Conservation (phyloP, 768 basidiomycete species). For the Lentinus tigrinus region DNA sequence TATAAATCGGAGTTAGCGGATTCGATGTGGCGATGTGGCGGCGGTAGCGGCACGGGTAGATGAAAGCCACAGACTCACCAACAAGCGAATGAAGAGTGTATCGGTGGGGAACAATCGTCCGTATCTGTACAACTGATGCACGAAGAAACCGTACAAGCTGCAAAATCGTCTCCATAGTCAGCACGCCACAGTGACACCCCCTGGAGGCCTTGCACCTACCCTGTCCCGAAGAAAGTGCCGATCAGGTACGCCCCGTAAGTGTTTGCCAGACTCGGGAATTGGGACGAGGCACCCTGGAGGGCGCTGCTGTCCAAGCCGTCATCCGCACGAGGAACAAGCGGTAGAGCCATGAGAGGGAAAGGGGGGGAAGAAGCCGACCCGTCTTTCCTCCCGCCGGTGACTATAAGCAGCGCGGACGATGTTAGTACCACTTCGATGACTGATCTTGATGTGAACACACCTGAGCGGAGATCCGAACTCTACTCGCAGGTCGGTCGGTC, state of each 20-base stretch:
- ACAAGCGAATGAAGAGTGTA: not conserved
- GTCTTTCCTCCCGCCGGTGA: too few species aligned
- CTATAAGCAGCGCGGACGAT: too few species aligned
- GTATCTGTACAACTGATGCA: constrained; percentile 3
- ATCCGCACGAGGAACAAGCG: not conserved
- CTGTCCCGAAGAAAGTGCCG: not conserved
- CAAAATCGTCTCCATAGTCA: not conserved
- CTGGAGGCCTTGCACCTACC: not conserved
- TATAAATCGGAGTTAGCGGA: not conserved
- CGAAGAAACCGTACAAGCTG: constrained; percentile 2
- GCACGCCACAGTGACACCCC: too few species aligned
- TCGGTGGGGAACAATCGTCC: not conserved
- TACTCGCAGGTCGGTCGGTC: too few species aligned
- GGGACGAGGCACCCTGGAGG: not conserved
- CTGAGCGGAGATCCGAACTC: too few species aligned
- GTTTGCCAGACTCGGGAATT: not conserved
- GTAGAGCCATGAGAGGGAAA: not conserved
- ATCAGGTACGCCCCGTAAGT: constrained; percentile 4
- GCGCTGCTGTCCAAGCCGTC: not conserved
- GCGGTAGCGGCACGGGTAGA: not conserved
- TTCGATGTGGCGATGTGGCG: not conserved
- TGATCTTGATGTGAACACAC: too few species aligned
- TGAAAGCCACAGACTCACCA: not conserved
- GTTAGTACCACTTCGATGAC: too few species aligned
- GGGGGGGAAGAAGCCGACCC: not conserved